phyloP scores from a whole-genome alignment of 225 moss, liverwort and hornwort genomes.

The Ulota crispa region DNA sequence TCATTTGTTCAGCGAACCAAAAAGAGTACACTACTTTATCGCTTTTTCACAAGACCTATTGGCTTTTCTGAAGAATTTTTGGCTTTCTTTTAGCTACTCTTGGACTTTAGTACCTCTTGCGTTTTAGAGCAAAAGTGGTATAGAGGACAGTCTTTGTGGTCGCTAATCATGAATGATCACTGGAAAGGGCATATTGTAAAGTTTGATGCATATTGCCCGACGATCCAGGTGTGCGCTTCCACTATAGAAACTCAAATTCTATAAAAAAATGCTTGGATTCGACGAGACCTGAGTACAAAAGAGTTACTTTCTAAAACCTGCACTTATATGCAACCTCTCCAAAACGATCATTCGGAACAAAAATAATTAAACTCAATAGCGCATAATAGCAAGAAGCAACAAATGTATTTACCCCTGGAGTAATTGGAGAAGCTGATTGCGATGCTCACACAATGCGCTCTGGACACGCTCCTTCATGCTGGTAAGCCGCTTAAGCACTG shows the following conservation, averaged over 20 bases:
- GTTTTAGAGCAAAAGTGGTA: background rate
- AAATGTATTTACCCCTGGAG: constrained; percentile 56
- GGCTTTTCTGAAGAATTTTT: background rate
- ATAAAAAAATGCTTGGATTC: background rate
- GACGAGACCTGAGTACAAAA: background rate
- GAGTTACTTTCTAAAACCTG: background rate
- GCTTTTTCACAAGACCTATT: background rate
- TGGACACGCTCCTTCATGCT: constrained; percentile 63
- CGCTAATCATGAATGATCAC: background rate
- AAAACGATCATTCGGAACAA: background rate
- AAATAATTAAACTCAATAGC: background rate
- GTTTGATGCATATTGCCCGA: background rate
- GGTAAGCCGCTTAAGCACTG: constrained; percentile 28
- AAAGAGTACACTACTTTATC: background rate
- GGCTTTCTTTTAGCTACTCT: background rate
- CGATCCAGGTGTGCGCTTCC: background rate
- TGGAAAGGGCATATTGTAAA: background rate
- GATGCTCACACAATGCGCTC: constrained; percentile 42
- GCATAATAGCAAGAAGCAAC: background rate
- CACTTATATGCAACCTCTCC: background rate
- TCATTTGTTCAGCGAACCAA: background rate
- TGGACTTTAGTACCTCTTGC: background rate
- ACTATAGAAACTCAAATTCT: background rate
- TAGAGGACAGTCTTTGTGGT: background rate
- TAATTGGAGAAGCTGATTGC: constrained; percentile 53